These are phyloP conservation scores for Kwoniella dendrophila DNA, from an alignment of 768 basidiomycete species.

Conservation along the genomic window DNA sequence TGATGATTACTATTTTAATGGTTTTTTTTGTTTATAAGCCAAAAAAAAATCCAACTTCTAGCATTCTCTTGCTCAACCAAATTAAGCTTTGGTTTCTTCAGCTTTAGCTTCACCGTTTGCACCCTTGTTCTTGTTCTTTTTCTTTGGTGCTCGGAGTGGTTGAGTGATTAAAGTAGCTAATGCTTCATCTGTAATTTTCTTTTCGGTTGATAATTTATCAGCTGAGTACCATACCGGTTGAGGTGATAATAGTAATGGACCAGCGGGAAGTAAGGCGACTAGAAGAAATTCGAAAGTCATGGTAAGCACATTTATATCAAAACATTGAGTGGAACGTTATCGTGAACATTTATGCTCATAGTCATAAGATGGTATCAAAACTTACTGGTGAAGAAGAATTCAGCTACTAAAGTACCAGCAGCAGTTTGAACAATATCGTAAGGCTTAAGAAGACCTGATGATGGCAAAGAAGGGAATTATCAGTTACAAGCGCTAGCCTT, in stretches of 20 bases:
- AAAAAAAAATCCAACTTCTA: neutral
- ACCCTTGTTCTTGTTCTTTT: constrained; percentile 80
- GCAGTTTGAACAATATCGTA: constrained; percentile 95
- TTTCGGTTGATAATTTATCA: constrained; percentile 84
- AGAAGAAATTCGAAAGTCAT: no score
- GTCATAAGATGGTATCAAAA: neutral
- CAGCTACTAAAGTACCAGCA: constrained; percentile 79
- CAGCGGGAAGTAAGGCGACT: constrained; percentile 84
- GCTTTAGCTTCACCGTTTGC: constrained; percentile 56
- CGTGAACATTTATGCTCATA: no score
- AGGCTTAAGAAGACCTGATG: constrained; percentile 74
- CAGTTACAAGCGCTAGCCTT: no score
- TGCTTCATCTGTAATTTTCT: constrained; percentile 84
- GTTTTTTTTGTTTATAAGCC: no score
- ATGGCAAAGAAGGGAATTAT: no score
- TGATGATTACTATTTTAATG: no score
- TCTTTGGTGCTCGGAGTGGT: constrained; percentile 84
- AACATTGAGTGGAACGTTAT: no score
- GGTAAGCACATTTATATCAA: no score
- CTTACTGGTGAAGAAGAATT: constrained; percentile 84
- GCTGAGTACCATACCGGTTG: constrained; percentile 88
- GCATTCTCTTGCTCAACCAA: neutral
- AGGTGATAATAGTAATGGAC: constrained; percentile 82
- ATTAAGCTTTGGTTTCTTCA: constrained; percentile 1
- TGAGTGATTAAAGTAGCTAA: constrained; percentile 75